A percentile compares a stretch with the other conserved stretches of the same genome.
Conservation (phyloP, 2,329 filamentous ascomycete genomes). For the Colletotrichum sansevieriae region DNA sequence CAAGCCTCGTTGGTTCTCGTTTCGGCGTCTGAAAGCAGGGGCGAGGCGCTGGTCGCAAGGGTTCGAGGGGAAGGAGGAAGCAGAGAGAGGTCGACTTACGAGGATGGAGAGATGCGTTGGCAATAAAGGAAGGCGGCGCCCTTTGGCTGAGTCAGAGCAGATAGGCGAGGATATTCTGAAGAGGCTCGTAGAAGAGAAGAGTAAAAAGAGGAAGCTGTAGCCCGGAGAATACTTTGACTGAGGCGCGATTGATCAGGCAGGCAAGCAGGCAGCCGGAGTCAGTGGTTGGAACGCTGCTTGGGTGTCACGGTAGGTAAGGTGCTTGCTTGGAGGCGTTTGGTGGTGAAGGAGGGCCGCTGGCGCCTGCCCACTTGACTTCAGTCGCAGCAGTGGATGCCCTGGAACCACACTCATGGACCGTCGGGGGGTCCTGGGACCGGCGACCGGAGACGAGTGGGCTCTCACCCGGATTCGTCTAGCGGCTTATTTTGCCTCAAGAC, state of each 20-base stretch:
- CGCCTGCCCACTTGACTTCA: neutral
- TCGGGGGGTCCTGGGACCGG: constrained; percentile 15
- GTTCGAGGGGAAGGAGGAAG: constrained; percentile 18
- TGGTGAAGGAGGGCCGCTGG: constrained; percentile 33
- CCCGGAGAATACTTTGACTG: constrained; percentile 13
- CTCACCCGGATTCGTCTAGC: constrained; percentile 13
- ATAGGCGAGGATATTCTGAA: constrained; percentile 18
- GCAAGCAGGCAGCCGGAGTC: constrained; percentile 17
- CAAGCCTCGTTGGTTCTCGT: constrained; percentile 14
- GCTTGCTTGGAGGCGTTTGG: constrained; percentile 27
- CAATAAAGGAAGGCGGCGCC: constrained; percentile 26
- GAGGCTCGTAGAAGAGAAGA: constrained; percentile 11
- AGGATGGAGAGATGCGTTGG: constrained; percentile 8
- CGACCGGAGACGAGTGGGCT: constrained; percentile 20
- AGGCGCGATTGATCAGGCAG: constrained; percentile 33
- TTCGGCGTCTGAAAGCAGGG: constrained; percentile 19
- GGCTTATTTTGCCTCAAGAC: neutral
- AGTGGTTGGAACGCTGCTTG: constrained; percentile 17
- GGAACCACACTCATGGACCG: constrained; percentile 13
- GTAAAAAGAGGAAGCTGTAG: constrained; percentile 25
- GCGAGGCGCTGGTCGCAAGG: constrained; percentile 31
- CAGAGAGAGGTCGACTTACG: constrained; percentile 26
- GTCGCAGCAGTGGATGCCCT: constrained; percentile 11
- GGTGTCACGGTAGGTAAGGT: constrained; percentile 7
- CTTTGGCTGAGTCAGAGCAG: constrained; percentile 40